Conservation (phyloP, 495 filamentous ascomycete genomes). For the Daldinia childiae region DNA sequence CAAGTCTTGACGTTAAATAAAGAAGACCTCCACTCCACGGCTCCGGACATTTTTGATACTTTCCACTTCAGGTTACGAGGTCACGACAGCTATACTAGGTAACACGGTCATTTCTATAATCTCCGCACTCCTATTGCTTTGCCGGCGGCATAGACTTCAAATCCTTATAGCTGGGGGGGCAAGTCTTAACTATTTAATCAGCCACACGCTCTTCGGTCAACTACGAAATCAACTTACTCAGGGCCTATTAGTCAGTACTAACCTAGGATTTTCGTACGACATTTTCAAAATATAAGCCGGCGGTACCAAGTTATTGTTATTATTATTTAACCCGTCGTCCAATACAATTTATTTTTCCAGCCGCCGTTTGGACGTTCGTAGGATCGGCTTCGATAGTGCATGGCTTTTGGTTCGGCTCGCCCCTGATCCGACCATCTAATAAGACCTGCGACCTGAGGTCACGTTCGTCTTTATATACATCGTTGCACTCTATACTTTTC, state of each 20-base stretch:
- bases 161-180: background rate
- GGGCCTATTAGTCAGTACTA: background rate
- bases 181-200: too few species aligned
- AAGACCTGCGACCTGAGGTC: background rate
- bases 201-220: too few species aligned
- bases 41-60: conserved; percentile 16
- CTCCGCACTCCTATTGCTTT: conserved; percentile 20
- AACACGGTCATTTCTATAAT: conserved; percentile 21
- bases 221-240: too few species aligned
- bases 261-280: background rate
- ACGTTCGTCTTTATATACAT: background rate
- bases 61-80: conserved; percentile 7
- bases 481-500: background rate
- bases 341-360: background rate
- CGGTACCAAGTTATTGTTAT: background rate
- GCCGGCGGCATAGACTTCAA: background rate
- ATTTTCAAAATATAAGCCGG: background rate
- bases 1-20: background rate
- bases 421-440: conserved; percentile 13
- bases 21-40: background rate
- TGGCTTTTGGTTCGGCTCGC: conserved; percentile 14
- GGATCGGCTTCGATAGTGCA: conserved; percentile 12
- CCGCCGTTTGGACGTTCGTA: conserved; percentile 2
- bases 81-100: conserved; percentile 5
- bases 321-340: background rate